Evolutionary conservation across 148 eudicot species (phyloP).

Genomic region (Camellia sinensis): DNA sequence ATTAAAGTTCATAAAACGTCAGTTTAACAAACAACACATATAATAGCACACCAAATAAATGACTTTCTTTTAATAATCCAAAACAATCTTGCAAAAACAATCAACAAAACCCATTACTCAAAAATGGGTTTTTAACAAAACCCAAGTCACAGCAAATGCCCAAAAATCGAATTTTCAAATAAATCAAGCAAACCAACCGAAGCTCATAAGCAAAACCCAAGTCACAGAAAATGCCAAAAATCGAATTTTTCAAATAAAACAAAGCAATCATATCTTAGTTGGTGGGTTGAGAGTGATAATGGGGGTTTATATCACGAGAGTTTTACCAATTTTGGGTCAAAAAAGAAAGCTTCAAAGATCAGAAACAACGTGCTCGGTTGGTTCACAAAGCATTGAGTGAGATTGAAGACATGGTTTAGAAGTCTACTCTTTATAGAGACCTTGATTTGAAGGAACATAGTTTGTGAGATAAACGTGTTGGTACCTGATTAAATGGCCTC

Average conservation of each 20-base stretch:
- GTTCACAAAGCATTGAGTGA: neutral
- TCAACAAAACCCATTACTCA: neutral
- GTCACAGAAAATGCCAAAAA: neutral
- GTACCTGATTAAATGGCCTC: slow-evolving; percentile 1
- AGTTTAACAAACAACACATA: neutral
- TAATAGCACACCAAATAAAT: neutral
- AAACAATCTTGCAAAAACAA: too few relatives aligned
- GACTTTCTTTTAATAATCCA: neutral
- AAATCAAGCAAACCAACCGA: neutral
- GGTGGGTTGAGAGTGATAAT: neutral
- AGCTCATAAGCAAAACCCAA: neutral
- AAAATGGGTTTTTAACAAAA: neutral
- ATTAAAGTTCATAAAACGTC: neutral
- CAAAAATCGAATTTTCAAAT: neutral
- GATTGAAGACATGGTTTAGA: slow-evolving; percentile 2
- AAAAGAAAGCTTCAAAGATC: slow-evolving; percentile 1
- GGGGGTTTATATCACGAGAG: neutral
- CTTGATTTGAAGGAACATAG: slow-evolving; percentile 9
- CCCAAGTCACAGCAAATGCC: slow-evolving; percentile 1
- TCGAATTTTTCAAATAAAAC: neutral
- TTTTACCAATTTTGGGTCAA: neutral
- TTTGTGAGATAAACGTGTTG: neutral
- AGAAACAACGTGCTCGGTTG: neutral
- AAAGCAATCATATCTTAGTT: neutral
- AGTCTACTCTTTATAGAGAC: neutral